Conservation (phyloP, 2,329 filamentous ascomycete genomes). For the Diaporthe capsici region DNA sequence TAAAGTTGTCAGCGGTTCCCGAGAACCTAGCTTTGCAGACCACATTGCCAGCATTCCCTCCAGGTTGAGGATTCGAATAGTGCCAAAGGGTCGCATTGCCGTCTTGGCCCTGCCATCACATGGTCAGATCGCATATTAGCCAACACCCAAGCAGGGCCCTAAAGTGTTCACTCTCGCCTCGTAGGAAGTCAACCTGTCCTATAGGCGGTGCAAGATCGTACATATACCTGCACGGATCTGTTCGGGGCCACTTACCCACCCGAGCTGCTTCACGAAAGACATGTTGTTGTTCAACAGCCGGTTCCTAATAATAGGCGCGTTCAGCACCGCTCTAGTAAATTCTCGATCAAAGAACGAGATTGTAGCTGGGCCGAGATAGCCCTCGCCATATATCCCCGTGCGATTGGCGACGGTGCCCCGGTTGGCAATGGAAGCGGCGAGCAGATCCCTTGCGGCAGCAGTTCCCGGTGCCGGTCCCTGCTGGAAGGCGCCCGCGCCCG, state of each 20-base stretch:
- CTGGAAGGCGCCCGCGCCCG: neutral
- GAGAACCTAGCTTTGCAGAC: neutral
- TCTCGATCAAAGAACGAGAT: no score
- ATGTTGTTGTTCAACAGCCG: neutral
- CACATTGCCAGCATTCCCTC: neutral
- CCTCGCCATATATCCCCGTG: neutral
- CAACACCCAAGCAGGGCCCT: neutral
- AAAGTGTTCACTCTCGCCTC: no score
- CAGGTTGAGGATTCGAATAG: neutral
- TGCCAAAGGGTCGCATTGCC: conserved; percentile 22
- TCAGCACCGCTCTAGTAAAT: no score
- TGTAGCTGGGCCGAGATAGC: no score
- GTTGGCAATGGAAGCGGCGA: neutral
- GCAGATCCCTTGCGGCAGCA: neutral
- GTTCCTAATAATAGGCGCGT: no score
- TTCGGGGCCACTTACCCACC: neutral
- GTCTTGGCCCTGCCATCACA: neutral
- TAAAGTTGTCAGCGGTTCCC: no score
- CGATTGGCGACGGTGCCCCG: neutral
- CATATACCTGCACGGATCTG: no score
- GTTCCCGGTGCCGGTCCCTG: neutral
- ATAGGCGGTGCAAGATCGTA: no score
- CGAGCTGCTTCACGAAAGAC: conserved; percentile 14
- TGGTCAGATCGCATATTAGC: neutral
- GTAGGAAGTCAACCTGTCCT: no score